Conservation (phyloP, 371 early-diverging fungal genomes). For the Mortierella sp. region DNA sequence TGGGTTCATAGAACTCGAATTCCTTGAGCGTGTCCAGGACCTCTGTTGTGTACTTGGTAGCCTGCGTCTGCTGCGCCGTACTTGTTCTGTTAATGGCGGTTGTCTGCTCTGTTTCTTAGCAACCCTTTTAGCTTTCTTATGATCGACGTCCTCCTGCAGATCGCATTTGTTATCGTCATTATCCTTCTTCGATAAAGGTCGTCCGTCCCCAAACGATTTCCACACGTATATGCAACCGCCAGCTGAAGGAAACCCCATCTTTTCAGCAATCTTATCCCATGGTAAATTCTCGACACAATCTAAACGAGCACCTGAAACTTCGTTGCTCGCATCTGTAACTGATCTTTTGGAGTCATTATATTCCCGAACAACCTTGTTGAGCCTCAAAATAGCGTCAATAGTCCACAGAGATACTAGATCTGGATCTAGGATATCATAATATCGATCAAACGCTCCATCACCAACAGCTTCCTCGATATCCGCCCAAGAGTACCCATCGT, state of each 20-base stretch:
- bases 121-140: background rate
- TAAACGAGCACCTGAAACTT: background rate
- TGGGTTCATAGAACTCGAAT: background rate
- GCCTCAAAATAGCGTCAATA: background rate
- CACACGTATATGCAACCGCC: constrained; percentile 20
- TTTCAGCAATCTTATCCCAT: constrained; percentile 19
- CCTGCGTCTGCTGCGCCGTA: background rate
- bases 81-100: background rate
- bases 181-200: constrained; percentile 1
- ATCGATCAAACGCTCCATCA: constrained; percentile 27
- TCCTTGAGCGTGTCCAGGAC: background rate
- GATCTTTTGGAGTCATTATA: background rate
- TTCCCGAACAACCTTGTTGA: constrained; percentile 3
- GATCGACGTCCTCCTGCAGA: background rate
- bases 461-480: constrained; percentile 22
- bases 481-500: constrained; percentile 21
- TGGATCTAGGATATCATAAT: constrained; percentile 23
- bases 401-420: constrained; percentile 14
- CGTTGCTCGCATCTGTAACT: background rate
- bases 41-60: background rate
- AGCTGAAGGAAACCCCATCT: background rate
- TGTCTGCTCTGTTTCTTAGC: background rate
- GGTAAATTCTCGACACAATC: constrained; percentile 3
- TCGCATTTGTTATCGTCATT: background rate
- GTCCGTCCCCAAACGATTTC: constrained; percentile 28